phyloP scores from a whole-genome alignment of 1,139 yeast species.

The Suhomyces coccinellae region DNA sequence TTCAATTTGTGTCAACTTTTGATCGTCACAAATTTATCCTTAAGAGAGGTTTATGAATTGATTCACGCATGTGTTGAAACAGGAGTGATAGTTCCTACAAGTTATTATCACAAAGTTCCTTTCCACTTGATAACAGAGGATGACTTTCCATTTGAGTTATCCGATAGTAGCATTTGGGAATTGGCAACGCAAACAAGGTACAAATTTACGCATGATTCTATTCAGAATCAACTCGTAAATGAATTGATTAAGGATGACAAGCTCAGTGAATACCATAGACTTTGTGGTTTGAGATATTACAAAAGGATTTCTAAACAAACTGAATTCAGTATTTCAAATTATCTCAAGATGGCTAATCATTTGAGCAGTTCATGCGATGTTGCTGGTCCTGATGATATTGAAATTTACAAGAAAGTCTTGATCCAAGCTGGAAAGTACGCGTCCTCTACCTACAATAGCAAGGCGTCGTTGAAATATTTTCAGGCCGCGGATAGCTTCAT shows the following conservation, averaged over 20 bases:
- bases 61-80: slow-evolving; percentile 37
- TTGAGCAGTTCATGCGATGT: slow-evolving; percentile 30
- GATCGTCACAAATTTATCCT: slow-evolving; percentile 37
- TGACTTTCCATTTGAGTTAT: slow-evolving; percentile 39
- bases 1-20: slow-evolving; percentile 47
- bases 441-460: slow-evolving; percentile 34
- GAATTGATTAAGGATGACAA: slow-evolving; percentile 28
- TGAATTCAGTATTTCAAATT: slow-evolving; percentile 23
- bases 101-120: slow-evolving; percentile 51
- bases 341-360: slow-evolving; percentile 38
- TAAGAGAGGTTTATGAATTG: slow-evolving; percentile 26
- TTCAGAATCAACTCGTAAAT: slow-evolving; percentile 29
- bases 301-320: slow-evolving; percentile 24
- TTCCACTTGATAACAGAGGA: slow-evolving; percentile 37
- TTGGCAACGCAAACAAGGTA: slow-evolving; percentile 36
- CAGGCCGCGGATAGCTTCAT: slow-evolving; percentile 30
- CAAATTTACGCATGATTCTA: slow-evolving; percentile 39
- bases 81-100: slow-evolving; percentile 39
- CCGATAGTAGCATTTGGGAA: slow-evolving; percentile 35
- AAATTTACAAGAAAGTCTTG: slow-evolving; percentile 32
- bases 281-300: slow-evolving; percentile 45
- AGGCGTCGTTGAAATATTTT: slow-evolving; percentile 33
- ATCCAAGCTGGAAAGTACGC: slow-evolving; percentile 41
- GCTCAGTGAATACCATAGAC: slow-evolving; percentile 35
- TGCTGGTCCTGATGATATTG: slow-evolving; percentile 27